Conservation (phyloP, 192 early-diverging fungal genomes). For the Diversispora epigaea region DNA sequence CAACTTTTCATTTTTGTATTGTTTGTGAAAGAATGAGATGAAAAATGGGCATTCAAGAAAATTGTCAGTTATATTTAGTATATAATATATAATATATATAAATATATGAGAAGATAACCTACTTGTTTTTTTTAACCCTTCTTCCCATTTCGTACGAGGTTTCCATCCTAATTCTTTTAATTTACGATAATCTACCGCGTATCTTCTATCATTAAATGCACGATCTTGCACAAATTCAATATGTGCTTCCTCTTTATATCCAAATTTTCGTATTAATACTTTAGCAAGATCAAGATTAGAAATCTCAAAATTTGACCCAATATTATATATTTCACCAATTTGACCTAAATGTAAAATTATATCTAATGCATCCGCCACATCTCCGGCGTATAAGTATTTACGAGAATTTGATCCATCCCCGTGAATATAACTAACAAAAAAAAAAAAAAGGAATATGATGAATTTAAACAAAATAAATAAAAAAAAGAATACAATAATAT, state of each 20-base stretch:
- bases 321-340: slow-evolving; percentile 78
- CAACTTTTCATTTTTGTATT: slow-evolving; percentile 39
- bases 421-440: slow-evolving; percentile 58
- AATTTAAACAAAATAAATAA: not conserved
- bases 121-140: slow-evolving; percentile 69
- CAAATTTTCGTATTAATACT: slow-evolving; percentile 55
- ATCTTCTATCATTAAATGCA: slow-evolving; percentile 74
- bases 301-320: slow-evolving; percentile 68
- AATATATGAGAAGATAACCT: slow-evolving; percentile 29
- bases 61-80: not conserved
- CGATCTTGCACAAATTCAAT: slow-evolving; percentile 74
- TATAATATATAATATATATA: not conserved
- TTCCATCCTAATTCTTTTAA: slow-evolving; percentile 69
- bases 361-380: slow-evolving; percentile 69
- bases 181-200: slow-evolving; percentile 72
- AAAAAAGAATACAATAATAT: not conserved
- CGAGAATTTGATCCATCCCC: slow-evolving; percentile 71
- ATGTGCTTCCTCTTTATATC: slow-evolving; percentile 40
- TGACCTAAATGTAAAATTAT: slow-evolving; percentile 64
- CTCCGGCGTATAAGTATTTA: slow-evolving; percentile 72
- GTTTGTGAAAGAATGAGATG: not conserved
- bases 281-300: slow-evolving; percentile 67
- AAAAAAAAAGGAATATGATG: not conserved
- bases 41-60: not conserved
- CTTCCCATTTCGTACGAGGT: slow-evolving; percentile 58